A percentile compares a stretch with the other conserved stretches of the same genome.
Conservation (phyloP, 208 protist genomes). For the Trypanosoma platydactyli region DNA sequence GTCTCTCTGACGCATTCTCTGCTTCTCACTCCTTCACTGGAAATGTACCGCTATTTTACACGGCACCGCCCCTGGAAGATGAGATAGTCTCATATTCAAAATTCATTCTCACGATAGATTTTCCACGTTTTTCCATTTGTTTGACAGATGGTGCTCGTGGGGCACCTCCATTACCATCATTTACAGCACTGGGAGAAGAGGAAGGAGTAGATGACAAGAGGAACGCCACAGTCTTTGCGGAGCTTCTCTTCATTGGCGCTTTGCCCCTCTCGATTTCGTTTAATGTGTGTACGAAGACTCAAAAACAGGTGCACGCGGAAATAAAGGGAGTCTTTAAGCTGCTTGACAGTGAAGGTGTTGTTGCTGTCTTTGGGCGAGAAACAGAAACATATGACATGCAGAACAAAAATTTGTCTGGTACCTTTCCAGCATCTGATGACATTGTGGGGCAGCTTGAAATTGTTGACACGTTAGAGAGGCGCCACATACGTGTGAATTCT, state of each 20-base stretch:
- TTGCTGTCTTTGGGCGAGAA: conserved; percentile 13
- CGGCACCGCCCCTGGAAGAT: background rate
- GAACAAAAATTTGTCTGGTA: background rate
- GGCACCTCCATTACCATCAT: too few species aligned
- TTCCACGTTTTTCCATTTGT: conserved; percentile 13
- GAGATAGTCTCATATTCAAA: background rate
- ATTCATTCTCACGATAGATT: background rate
- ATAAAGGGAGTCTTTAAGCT: conserved; percentile 27
- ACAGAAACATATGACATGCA: background rate
- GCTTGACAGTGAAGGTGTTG: conserved; percentile 16
- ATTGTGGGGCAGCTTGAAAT: conserved; percentile 15
- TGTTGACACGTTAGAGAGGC: conserved; percentile 7
- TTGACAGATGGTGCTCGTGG: conserved; percentile 12
- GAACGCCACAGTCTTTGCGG: background rate
- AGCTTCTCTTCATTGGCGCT: conserved; percentile 12
- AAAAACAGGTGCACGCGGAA: conserved; percentile 1
- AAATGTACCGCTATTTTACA: conserved; percentile 12
- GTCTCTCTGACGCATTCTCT: background rate
- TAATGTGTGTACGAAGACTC: background rate
- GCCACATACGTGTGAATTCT: conserved; percentile 9
- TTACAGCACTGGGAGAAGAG: background rate
- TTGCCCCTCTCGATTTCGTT: conserved; percentile 10
- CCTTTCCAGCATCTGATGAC: background rate
- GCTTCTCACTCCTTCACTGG: background rate
- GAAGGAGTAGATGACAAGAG: background rate